Evolutionary conservation across 225 moss, liverwort and hornwort species (phyloP).

Genomic region (Pleurozium schreberi): DNA sequence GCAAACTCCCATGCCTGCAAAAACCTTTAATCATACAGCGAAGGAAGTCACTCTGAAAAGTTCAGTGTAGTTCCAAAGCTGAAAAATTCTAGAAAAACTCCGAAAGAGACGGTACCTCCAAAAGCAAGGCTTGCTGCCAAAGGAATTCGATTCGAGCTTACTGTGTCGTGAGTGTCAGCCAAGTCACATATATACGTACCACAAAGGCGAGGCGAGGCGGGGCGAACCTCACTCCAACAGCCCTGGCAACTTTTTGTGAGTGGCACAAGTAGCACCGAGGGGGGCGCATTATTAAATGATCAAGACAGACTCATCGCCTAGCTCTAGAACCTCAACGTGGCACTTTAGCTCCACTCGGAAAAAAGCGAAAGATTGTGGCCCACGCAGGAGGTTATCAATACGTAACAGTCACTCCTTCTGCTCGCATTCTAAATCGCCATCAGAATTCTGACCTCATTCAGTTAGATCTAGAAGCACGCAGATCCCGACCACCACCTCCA

Average conservation of each 20-base stretch:
- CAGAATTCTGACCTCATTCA: not conserved
- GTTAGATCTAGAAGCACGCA: not conserved
- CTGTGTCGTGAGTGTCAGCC: not conserved
- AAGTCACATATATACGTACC: not conserved
- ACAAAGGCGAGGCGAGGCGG: too few relatives aligned
- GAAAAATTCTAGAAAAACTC: not conserved
- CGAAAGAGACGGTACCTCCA: too few relatives aligned
- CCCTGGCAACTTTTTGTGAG: not conserved
- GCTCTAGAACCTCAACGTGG: not conserved
- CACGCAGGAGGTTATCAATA: not conserved
- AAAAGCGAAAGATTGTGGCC: not conserved
- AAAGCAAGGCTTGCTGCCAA: not conserved
- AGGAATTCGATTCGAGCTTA: not conserved
- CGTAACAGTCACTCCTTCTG: not conserved
- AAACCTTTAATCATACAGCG: not conserved
- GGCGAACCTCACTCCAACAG: too few relatives aligned
- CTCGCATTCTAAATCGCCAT: not conserved
- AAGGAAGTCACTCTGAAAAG: too few relatives aligned
- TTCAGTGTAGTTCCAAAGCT: too few relatives aligned
- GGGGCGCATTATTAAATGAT: not conserved
- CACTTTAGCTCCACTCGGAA: not conserved
- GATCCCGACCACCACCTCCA: too few relatives aligned
- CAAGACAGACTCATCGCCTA: not conserved
- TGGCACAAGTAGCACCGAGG: not conserved
- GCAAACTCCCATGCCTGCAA: too few relatives aligned